These are phyloP conservation scores for Dipteronia dyeriana DNA, from an alignment of 345 rosid species.

Conservation along the genomic window DNA sequence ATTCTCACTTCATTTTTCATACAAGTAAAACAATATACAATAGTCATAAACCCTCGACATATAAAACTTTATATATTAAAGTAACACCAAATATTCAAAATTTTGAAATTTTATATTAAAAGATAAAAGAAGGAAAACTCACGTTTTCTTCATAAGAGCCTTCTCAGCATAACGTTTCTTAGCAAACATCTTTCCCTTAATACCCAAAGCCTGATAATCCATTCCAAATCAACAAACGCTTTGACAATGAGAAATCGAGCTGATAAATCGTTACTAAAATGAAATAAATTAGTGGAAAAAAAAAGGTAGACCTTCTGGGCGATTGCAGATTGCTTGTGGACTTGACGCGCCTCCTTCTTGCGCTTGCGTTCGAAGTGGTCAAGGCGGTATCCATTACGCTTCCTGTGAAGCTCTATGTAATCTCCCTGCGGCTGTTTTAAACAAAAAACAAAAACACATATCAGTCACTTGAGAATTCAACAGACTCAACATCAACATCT, in stretches of 20 bases:
- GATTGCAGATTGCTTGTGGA: slow-evolving; percentile 65
- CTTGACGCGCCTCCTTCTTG: slow-evolving; percentile 92
- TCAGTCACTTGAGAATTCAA: background rate
- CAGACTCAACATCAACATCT: background rate
- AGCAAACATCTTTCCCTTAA: slow-evolving; percentile 79
- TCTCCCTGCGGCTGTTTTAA: slow-evolving; percentile 85
- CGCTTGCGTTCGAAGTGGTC: slow-evolving; percentile 85
- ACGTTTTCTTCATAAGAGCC: slow-evolving; percentile 84
- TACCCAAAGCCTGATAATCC: slow-evolving; percentile 44
- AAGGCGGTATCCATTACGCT: slow-evolving; percentile 78
- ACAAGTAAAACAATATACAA: background rate
- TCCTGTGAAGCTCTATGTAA: slow-evolving; percentile 76
- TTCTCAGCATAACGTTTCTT: slow-evolving; percentile 76
- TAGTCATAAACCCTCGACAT: background rate
- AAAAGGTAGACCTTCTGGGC: slow-evolving; percentile 43
- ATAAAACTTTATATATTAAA: background rate
- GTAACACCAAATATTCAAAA: background rate
- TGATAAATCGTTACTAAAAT: background rate
- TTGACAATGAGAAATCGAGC: background rate
- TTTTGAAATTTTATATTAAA: too few relatives aligned
- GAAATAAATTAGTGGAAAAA: background rate
- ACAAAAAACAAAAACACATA: background rate
- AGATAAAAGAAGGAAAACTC: slow-evolving; percentile 8
- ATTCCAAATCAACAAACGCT: background rate
- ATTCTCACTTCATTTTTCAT: background rate